phyloP scores from a whole-genome alignment of 1,139 yeast species.

The Yamadazyma sp. region DNA sequence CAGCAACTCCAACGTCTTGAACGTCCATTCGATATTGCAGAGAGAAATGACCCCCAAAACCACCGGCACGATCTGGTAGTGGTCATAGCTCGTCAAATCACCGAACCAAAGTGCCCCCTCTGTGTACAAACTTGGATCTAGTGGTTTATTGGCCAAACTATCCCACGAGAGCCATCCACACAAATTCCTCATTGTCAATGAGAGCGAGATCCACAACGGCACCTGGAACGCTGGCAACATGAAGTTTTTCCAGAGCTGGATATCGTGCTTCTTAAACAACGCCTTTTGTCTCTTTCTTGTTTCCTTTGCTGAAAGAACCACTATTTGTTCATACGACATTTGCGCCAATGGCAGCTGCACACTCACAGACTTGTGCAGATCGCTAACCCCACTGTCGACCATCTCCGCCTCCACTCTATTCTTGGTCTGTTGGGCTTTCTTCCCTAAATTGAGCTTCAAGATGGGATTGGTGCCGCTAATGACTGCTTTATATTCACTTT shows the following conservation, averaged over 20 bases:
- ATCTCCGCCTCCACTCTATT: conserved; percentile 23
- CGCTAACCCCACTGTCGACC: conserved; percentile 8
- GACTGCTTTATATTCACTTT: conserved; percentile 66
- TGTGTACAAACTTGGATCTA: conserved; percentile 52
- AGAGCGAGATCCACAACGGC: conserved; percentile 84
- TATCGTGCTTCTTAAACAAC: conserved; percentile 62
- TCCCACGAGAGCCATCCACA: conserved; percentile 71
- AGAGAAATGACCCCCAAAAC: conserved; percentile 68
- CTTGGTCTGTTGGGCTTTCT: conserved; percentile 43
- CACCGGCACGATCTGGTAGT: conserved; percentile 65
- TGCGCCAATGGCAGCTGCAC: conserved; percentile 33
- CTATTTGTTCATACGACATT: conserved; percentile 77
- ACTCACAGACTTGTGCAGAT: conserved; percentile 12
- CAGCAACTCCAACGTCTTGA: conserved; percentile 54
- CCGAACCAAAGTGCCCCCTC: conserved; percentile 63
- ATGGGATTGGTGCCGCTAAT: conserved; percentile 77
- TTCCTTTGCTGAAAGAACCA: conserved; percentile 73
- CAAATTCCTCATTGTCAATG: conserved; percentile 71
- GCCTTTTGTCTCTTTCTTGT: conserved; percentile 69
- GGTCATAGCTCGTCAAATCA: conserved; percentile 63
- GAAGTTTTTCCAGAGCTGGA: conserved; percentile 80
- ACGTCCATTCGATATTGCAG: conserved; percentile 76
- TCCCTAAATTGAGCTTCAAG: conserved; percentile 67
- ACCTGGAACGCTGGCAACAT: conserved; percentile 76
- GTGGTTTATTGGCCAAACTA: conserved; percentile 42